These are phyloP conservation scores for Talaromyces liani DNA, from an alignment of 495 filamentous ascomycete genomes.

Conservation along the genomic window DNA sequence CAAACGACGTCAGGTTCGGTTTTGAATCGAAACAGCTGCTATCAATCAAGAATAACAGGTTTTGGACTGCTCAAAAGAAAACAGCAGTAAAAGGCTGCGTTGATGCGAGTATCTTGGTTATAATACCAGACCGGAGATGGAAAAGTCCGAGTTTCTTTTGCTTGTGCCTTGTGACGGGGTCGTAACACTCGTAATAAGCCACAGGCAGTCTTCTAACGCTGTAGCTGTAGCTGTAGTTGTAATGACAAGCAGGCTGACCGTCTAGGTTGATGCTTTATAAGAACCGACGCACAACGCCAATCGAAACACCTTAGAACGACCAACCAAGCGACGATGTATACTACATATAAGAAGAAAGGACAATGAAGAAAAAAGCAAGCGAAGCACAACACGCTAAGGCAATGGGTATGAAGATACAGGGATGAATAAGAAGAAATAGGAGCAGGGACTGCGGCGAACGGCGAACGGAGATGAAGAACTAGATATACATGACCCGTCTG, in stretches of 20 bases:
- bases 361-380: conserved; percentile 13
- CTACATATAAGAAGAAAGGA: not conserved
- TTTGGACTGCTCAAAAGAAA: not conserved
- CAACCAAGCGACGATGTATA: not conserved
- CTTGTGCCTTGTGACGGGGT: not conserved
- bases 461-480: conserved; percentile 20
- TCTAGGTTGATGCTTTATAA: not conserved
- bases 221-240: not conserved
- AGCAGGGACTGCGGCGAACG: conserved; percentile 9
- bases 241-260: not conserved
- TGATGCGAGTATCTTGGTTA: not conserved
- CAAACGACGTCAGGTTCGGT: conserved; percentile 24
- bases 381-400: not conserved
- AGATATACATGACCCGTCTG: conserved; percentile 16
- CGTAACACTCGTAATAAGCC: not conserved
- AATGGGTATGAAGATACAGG: conserved; percentile 9
- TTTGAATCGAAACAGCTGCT: conserved; percentile 23
- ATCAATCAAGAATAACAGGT: not conserved
- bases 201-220: not conserved
- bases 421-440: conserved; percentile 22
- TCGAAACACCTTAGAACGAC: not conserved
- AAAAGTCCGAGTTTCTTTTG: conserved; percentile 5
- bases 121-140: not conserved
- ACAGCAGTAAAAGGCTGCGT: not conserved
- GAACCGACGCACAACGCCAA: conserved; percentile 1